phyloP scores from a whole-genome alignment of 345 rosid genomes.

The Corchorus olitorius region DNA sequence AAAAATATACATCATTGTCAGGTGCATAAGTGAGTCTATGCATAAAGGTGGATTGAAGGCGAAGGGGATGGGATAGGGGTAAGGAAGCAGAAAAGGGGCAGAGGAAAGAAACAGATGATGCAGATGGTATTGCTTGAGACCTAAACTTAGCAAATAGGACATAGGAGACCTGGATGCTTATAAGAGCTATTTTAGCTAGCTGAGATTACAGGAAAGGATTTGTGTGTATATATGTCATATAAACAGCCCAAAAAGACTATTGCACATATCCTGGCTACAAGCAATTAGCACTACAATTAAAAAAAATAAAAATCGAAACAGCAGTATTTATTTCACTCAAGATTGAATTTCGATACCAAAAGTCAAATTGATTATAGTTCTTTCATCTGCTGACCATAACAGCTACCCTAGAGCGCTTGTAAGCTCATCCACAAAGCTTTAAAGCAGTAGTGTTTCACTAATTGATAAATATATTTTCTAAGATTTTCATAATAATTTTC shows the following conservation, averaged over 20 bases:
- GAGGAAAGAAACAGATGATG: neutral
- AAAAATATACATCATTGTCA: neutral
- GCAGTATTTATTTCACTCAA: no score
- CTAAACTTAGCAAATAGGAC: neutral
- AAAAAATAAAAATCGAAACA: neutral
- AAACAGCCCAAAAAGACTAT: neutral
- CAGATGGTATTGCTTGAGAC: constrained; percentile 2
- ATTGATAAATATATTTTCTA: neutral
- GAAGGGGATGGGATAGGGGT: neutral
- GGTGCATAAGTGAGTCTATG: neutral
- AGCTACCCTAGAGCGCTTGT: neutral
- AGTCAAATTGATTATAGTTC: constrained; percentile 1
- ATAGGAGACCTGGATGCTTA: neutral
- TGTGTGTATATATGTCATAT: neutral
- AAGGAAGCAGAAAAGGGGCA: neutral
- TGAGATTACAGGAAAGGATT: neutral
- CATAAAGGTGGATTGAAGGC: neutral
- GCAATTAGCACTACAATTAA: neutral
- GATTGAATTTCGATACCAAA: no score
- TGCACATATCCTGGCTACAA: neutral
- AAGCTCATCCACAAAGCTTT: constrained; percentile 4
- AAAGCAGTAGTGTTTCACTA: constrained; percentile 4
- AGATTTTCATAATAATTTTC: neutral
- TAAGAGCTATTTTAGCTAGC: constrained; percentile 10
- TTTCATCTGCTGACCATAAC: neutral